Evolutionary conservation across 345 rosid genomes (phyloP).

Genomic region (Eucalyptus rudis): DNA sequence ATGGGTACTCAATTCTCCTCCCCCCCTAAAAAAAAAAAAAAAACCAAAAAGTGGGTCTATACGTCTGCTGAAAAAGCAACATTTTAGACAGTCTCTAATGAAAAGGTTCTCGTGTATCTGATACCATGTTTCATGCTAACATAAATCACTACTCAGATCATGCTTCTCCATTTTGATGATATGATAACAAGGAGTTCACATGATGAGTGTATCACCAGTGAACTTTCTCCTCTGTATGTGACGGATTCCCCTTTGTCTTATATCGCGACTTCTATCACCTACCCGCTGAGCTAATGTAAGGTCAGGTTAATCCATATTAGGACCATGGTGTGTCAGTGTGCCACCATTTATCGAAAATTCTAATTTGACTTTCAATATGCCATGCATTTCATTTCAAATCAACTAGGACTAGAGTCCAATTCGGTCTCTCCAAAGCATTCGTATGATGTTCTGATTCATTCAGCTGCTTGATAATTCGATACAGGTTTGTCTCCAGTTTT

Average conservation of each 20-base stretch:
- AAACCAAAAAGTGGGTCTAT: no score
- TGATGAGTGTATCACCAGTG: background rate
- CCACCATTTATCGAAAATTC: background rate
- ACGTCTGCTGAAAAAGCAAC: background rate
- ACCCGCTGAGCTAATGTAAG: background rate
- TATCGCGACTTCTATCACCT: background rate
- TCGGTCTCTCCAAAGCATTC: background rate
- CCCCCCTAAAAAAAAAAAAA: background rate
- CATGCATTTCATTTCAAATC: background rate
- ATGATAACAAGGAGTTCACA: background rate
- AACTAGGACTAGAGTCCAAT: background rate
- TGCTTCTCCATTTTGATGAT: background rate
- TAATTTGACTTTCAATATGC: background rate
- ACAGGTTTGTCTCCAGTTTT: background rate
- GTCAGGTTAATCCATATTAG: background rate
- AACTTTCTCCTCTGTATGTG: background rate
- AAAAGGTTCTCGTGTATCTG: background rate
- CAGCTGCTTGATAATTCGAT: background rate
- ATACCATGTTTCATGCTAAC: background rate
- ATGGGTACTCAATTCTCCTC: background rate
- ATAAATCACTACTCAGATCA: background rate
- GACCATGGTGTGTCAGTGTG: background rate
- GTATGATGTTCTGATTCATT: background rate
- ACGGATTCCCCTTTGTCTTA: background rate
- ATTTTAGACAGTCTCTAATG: background rate